Conservation (phyloP, 2,329 filamentous ascomycete genomes). For the Sporothrix euskadiensis region DNA sequence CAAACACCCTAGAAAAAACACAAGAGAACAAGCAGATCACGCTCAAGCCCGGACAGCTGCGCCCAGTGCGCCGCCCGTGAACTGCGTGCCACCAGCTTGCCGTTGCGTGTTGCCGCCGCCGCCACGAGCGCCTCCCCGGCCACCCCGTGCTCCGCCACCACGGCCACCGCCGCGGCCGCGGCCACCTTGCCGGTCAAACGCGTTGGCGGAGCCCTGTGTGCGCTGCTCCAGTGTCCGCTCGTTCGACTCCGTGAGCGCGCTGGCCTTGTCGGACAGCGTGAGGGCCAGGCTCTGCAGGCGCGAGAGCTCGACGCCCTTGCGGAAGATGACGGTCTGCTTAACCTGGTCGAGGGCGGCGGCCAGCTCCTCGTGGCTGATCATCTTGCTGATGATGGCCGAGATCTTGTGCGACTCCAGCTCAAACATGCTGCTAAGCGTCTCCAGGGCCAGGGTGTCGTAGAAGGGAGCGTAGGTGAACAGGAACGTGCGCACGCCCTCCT, state of each 20-base stretch:
- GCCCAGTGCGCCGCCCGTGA: constrained; percentile 78
- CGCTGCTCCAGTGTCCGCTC: constrained; percentile 96
- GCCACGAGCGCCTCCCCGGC: constrained; percentile 60
- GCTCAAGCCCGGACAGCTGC: constrained; percentile 62
- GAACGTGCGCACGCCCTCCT: constrained; percentile 96
- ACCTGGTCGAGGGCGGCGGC: constrained; percentile 96
- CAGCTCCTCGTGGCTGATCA: constrained; percentile 99
- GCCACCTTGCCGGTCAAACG: constrained; percentile 89
- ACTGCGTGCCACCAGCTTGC: constrained; percentile 73
- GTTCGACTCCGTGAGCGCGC: constrained; percentile 92
- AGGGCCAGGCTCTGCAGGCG: constrained; percentile 93
- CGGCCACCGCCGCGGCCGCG: constrained; percentile 69
- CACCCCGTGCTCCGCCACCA: constrained; percentile 62
- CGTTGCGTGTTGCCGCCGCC: constrained; percentile 60
- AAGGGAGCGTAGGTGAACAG: constrained; percentile 99
- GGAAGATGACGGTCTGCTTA: constrained; percentile 96
- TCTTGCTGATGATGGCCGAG: constrained; percentile 92
- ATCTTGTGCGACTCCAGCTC: constrained; percentile 91
- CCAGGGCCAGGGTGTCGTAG: constrained; percentile 92
- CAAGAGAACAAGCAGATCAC: neutral
- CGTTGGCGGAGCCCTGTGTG: constrained; percentile 92
- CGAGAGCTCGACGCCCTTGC: constrained; percentile 97
- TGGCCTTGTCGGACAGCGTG: constrained; percentile 93
- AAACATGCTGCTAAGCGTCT: constrained; percentile 89
- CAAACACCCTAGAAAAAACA: neutral